phyloP scores from a whole-genome alignment of 2,329 filamentous ascomycete genomes.

The Beauveria varroae region DNA sequence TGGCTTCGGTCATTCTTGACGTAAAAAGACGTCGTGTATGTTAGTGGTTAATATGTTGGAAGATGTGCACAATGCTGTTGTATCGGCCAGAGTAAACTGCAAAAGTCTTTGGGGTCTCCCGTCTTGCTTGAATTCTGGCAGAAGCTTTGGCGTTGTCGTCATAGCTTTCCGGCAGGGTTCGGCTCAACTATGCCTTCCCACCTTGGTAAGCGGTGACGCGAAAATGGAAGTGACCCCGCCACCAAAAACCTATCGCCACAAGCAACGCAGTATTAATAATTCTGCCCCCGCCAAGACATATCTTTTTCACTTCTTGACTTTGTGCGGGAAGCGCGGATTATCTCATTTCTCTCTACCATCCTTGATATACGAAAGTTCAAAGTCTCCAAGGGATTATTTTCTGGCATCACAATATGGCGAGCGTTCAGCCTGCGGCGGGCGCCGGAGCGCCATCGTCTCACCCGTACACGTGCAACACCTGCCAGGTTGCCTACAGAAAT shows the following conservation, averaged over 20 bases:
- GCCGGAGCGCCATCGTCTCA: slow-evolving; percentile 47
- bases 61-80: too few species aligned
- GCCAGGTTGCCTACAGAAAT: slow-evolving; percentile 91
- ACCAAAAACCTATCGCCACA: slow-evolving; percentile 19
- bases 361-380: not conserved
- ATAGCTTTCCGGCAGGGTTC: not conserved
- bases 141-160: not conserved
- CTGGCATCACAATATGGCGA: slow-evolving; percentile 36
- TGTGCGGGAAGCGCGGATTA: not conserved
- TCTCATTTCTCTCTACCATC: not conserved
- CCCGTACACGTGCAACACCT: slow-evolving; percentile 97
- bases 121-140: not conserved
- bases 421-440: slow-evolving; percentile 24
- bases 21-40: too few species aligned
- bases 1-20: too few species aligned
- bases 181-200: not conserved
- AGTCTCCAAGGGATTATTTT: not conserved
- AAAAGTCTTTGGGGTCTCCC: not conserved
- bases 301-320: not conserved
- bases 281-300: slow-evolving; percentile 4
- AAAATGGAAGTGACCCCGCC: slow-evolving; percentile 14
- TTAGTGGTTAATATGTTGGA: too few species aligned
- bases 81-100: not conserved
- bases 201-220: slow-evolving; percentile 9
- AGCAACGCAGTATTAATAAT: slow-evolving; percentile 17